These are phyloP conservation scores for Ichthyophthirius multifiliis DNA, from an alignment of 169 alveolate genomes.

Conservation along the genomic window DNA sequence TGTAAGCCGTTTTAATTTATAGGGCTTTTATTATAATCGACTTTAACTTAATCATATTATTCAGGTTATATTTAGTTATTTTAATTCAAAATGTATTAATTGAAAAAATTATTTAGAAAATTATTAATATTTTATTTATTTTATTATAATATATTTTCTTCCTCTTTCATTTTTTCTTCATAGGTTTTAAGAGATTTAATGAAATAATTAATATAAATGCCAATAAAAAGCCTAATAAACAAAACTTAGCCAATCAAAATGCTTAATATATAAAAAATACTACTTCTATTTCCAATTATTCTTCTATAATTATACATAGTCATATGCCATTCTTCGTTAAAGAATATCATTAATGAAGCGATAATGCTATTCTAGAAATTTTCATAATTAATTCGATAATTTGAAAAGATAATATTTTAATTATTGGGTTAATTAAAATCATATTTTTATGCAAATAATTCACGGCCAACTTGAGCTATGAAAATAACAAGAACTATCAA, in stretches of 20 bases:
- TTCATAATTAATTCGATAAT: slow-evolving; percentile 1
- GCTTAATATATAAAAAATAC: not conserved
- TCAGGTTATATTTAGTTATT: not conserved
- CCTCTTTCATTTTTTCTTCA: not conserved
- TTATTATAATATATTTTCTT: not conserved
- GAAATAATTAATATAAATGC: slow-evolving; percentile 25
- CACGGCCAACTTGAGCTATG: slow-evolving; percentile 16
- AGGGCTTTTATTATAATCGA: not conserved
- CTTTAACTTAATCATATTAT: not conserved
- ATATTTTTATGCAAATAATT: slow-evolving; percentile 8
- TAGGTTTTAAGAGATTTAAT: not conserved
- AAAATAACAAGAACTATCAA: slow-evolving; percentile 3
- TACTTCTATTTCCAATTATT: not conserved
- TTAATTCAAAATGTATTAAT: too few species aligned
- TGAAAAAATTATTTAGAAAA: too few species aligned
- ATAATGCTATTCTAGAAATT: not conserved
- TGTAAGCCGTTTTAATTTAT: not conserved
- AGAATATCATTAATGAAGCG: slow-evolving; percentile 19
- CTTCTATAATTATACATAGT: slow-evolving; percentile 26
- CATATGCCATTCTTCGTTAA: slow-evolving; percentile 42
- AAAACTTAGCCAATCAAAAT: slow-evolving; percentile 21
- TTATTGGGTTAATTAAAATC: not conserved
- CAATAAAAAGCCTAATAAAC: slow-evolving; percentile 19
- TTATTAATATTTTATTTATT: not conserved
- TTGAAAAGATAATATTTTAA: not conserved